Conservation (phyloP, 306 rosid species). For the Dryas octopetala region DNA sequence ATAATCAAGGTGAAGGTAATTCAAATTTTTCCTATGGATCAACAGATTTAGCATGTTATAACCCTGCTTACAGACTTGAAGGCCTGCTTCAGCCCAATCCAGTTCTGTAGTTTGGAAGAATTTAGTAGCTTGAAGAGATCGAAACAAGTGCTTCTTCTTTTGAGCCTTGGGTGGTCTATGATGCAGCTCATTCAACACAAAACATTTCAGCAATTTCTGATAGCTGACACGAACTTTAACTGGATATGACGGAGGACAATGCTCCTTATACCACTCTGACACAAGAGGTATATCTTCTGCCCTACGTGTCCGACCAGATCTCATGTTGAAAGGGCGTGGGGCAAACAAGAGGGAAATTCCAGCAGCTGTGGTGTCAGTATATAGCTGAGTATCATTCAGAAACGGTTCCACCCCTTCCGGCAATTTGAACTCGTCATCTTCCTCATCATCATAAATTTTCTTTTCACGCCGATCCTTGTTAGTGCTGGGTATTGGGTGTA, state of each 20-base stretch:
- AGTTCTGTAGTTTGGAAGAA: constrained; percentile 98
- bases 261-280: constrained; percentile 98
- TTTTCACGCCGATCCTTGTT: constrained; percentile 92
- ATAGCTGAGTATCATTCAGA: constrained; percentile 78
- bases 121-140: constrained; percentile 96
- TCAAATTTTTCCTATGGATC: constrained; percentile 95
- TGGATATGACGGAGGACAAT: constrained; percentile 96
- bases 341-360: constrained; percentile 93
- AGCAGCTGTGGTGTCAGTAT: constrained; percentile 96
- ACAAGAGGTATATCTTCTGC: constrained; percentile 98
- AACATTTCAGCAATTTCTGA: constrained; percentile 89
- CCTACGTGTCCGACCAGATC: constrained; percentile 95
- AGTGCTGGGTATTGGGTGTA: constrained; percentile 95
- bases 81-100: constrained; percentile 99
- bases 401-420: constrained; percentile 96
- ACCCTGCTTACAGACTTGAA: constrained; percentile 99
- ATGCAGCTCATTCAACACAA: constrained; percentile 95
- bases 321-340: constrained; percentile 98
- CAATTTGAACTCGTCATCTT: constrained; percentile 72
- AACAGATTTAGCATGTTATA: constrained; percentile 94
- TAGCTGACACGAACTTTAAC: constrained; percentile 98
- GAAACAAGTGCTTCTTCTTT: constrained; percentile 89
- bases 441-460: constrained; percentile 75
- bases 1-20: constrained; percentile 97
- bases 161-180: constrained; percentile 99